phyloP scores from a whole-genome alignment of 163 green algal genomes.

The Chlamydomonas reinhardtii region DNA sequence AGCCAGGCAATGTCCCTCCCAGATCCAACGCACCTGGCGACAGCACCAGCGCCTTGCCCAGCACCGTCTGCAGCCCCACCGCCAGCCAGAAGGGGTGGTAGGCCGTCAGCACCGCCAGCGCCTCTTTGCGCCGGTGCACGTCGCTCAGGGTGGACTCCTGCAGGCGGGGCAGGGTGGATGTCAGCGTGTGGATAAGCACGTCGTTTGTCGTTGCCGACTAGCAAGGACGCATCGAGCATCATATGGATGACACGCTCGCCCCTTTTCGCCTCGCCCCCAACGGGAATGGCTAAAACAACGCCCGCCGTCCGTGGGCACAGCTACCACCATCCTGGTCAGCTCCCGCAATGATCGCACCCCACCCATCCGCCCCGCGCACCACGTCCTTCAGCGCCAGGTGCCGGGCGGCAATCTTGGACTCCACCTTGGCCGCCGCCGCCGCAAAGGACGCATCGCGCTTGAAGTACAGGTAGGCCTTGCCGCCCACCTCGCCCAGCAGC shows the following conservation, averaged over 20 bases:
- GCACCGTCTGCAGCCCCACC: constrained; percentile 74
- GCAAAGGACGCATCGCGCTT: constrained; percentile 34
- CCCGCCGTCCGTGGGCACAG: too few species aligned
- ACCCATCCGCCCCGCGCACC: background rate
- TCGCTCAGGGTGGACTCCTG: constrained; percentile 56
- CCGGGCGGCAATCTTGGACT: constrained; percentile 27
- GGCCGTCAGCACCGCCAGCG: constrained; percentile 73
- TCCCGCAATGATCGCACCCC: too few species aligned
- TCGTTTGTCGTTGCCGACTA: too few species aligned
- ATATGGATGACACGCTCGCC: too few species aligned
- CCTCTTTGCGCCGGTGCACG: constrained; percentile 63
- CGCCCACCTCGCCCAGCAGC: constrained; percentile 37
- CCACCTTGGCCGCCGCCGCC: constrained; percentile 19
- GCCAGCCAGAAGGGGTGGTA: constrained; percentile 94
- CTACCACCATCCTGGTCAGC: too few species aligned
- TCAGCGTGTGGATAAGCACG: too few species aligned
- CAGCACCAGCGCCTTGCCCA: constrained; percentile 15
- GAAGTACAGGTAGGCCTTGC: constrained; percentile 38
- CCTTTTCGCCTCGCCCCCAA: too few species aligned
- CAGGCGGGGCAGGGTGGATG: background rate
- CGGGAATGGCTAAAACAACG: too few species aligned
- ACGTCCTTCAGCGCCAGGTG: constrained; percentile 36
- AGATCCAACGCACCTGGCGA: background rate
- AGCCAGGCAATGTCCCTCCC: too few species aligned
- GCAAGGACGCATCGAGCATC: too few species aligned